Evolutionary conservation across 441 rosid genomes (phyloP).

Genomic region (Gossypium trilobum): DNA sequence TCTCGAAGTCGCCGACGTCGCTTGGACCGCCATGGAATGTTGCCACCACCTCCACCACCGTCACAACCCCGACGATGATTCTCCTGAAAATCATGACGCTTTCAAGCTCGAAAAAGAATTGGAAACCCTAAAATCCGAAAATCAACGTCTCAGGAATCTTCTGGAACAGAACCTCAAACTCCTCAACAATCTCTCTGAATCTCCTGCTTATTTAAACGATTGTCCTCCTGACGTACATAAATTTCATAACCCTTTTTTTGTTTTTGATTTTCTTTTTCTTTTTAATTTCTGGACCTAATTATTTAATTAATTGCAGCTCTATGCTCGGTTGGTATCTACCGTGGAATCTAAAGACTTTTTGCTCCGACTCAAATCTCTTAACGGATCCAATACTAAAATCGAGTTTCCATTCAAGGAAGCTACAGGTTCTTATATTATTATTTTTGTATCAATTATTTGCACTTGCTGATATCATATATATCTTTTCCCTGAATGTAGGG

Average conservation of each 20-base stretch:
- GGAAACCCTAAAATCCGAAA: constrained; percentile 49
- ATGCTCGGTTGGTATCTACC: constrained; percentile 47
- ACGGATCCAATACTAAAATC: constrained; percentile 35
- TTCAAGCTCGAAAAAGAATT: constrained; percentile 25
- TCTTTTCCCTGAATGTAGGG: background rate
- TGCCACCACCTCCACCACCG: constrained; percentile 42
- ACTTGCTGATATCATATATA: background rate
- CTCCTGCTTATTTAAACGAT: constrained; percentile 47
- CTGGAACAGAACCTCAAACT: constrained; percentile 69
- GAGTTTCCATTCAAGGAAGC: constrained; percentile 81
- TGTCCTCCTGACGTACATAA: constrained; percentile 76
- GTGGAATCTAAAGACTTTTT: constrained; percentile 65
- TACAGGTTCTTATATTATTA: constrained; percentile 37
- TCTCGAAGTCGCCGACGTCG: constrained; percentile 81
- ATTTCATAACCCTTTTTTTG: background rate
- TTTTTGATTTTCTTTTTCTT: background rate
- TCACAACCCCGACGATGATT: constrained; percentile 22
- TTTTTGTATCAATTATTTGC: background rate
- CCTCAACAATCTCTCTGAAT: constrained; percentile 60
- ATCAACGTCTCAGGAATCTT: constrained; percentile 43
- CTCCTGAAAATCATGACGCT: constrained; percentile 20
- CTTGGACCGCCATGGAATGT: constrained; percentile 71
- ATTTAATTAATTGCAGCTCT: constrained; percentile 36
- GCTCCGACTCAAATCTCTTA: constrained; percentile 40
- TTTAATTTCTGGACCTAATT: background rate